These are phyloP conservation scores for Hygrocybe coccinea DNA, from an alignment of 768 basidiomycete species.

Conservation along the genomic window DNA sequence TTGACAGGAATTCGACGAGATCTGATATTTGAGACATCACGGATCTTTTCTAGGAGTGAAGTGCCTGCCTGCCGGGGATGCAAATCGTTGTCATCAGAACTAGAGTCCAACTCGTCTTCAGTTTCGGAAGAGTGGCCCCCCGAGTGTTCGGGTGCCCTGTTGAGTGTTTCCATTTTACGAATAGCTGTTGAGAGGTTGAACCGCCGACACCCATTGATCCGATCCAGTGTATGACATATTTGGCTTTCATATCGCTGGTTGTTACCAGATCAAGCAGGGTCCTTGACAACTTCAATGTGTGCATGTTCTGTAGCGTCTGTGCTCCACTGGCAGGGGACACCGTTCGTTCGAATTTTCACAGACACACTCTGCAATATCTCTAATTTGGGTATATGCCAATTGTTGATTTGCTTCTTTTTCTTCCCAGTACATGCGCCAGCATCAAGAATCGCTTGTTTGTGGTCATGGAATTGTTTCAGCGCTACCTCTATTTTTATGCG, in stretches of 20 bases:
- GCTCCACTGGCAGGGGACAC: conserved; percentile 21
- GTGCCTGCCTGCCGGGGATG: background rate
- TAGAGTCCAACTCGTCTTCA: background rate
- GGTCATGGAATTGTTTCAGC: conserved; percentile 22
- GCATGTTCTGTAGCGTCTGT: conserved; percentile 22
- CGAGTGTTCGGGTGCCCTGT: too few species aligned
- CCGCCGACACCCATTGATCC: conserved; percentile 9
- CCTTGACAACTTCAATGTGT: conserved; percentile 19
- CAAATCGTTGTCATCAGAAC: conserved; percentile 1
- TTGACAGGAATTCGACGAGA: conserved; percentile 1
- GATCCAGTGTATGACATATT: conserved; percentile 20
- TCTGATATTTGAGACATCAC: background rate
- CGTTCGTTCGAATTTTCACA: conserved; percentile 10
- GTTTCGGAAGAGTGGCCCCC: background rate
- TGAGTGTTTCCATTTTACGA: background rate
- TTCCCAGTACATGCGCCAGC: conserved; percentile 13
- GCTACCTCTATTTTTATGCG: conserved; percentile 12
- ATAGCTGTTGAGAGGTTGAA: conserved; percentile 16
- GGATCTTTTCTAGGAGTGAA: background rate
- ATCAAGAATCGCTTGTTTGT: conserved; percentile 24
- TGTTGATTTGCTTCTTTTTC: conserved; percentile 13
- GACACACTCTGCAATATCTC: conserved; percentile 24
- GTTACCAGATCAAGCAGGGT: conserved; percentile 17
- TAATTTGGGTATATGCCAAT: conserved; percentile 34
- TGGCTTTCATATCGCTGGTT: conserved; percentile 18